Conservation (phyloP, 2,329 filamentous ascomycete genomes). For the Colletotrichum cereale region DNA sequence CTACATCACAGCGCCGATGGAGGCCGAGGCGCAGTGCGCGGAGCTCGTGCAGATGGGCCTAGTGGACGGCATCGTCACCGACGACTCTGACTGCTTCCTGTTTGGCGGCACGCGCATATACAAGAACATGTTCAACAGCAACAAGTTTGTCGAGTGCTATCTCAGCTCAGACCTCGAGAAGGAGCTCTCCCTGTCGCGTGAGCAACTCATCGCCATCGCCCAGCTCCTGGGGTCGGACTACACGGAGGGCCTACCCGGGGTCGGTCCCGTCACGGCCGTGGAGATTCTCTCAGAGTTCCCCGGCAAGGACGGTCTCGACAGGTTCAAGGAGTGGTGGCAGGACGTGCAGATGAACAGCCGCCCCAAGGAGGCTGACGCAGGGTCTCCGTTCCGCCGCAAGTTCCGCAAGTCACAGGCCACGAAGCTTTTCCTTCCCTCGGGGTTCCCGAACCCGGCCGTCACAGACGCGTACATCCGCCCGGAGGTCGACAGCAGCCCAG, state of each 20-base stretch:
- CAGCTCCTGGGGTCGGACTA: slow-evolving; percentile 96
- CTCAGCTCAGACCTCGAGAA: slow-evolving; percentile 85
- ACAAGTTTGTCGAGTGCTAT: slow-evolving; percentile 98
- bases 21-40: slow-evolving; percentile 97
- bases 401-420: slow-evolving; percentile 84
- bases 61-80: slow-evolving; percentile 97
- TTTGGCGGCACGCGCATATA: slow-evolving; percentile 97
- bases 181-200: slow-evolving; percentile 88
- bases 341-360: slow-evolving; percentile 78
- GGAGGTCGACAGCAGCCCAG: slow-evolving; percentile 83
- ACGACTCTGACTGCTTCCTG: slow-evolving; percentile 95
- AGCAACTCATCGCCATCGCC: slow-evolving; percentile 88
- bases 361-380: slow-evolving; percentile 70
- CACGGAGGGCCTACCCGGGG: slow-evolving; percentile 88
- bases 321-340: slow-evolving; percentile 90
- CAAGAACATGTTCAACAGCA: slow-evolving; percentile 99
- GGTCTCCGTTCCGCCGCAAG: slow-evolving; percentile 81
- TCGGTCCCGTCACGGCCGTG: slow-evolving; percentile 93
- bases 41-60: slow-evolving; percentile 87
- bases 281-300: slow-evolving; percentile 95
- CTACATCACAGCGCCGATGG: slow-evolving; percentile 98
- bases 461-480: slow-evolving; percentile 87
- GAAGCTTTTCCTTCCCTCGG: slow-evolving; percentile 86
- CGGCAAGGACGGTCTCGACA: slow-evolving; percentile 68
- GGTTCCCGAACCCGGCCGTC: slow-evolving; percentile 84